Conservation (phyloP, 2,329 filamentous ascomycete species). For the Penicillium corylophilum region DNA sequence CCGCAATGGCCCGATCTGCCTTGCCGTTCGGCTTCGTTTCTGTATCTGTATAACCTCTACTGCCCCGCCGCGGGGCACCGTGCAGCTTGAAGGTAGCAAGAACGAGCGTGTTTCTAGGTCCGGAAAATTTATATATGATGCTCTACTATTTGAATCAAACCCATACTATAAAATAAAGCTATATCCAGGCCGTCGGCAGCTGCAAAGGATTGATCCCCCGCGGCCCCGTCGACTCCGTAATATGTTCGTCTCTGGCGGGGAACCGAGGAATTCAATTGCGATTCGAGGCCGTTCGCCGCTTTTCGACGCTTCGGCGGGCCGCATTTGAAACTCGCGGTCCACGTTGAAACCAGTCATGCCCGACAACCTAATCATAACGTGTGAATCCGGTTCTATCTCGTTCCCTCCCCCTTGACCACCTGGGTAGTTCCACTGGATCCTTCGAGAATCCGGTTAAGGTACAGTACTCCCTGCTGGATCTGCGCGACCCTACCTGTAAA, state of each 20-base stretch:
- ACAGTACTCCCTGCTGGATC: background rate
- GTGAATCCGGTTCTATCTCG: background rate
- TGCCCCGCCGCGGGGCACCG: background rate
- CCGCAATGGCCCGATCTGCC: conserved; percentile 16
- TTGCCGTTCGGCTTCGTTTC: background rate
- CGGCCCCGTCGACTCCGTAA: conserved; percentile 14
- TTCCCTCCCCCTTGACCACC: no score
- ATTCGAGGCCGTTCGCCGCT: conserved; percentile 15
- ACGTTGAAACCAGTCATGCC: background rate
- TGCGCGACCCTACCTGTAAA: background rate
- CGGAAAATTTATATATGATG: background rate
- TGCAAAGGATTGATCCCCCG: conserved; percentile 5
- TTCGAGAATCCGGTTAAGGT: background rate
- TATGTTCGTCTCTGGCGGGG: conserved; percentile 25
- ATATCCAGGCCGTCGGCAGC: background rate
- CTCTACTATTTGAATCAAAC: background rate
- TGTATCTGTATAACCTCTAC: background rate
- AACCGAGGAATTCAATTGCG: conserved; percentile 19
- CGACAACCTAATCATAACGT: background rate
- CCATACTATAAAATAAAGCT: background rate
- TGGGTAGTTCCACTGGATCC: background rate
- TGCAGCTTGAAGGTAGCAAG: background rate
- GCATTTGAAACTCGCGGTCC: conserved; percentile 1
- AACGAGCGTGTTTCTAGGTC: background rate
- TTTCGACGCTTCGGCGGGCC: conserved; percentile 3